Conservation (phyloP, 305 asterid species). For the Plantago lanceolata region DNA sequence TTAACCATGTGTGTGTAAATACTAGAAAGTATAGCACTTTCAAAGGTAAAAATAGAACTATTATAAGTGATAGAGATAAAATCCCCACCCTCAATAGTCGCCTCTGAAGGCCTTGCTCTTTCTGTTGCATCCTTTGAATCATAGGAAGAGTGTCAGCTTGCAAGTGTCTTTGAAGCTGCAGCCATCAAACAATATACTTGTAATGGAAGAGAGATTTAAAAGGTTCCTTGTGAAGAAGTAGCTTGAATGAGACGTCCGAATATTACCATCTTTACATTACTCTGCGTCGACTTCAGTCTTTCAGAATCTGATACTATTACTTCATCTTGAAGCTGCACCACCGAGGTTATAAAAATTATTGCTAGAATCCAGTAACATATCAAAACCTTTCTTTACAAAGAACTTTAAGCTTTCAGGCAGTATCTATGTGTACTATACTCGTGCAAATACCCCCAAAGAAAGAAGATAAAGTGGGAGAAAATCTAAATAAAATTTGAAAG, state of each 20-base stretch:
- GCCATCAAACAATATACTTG: slow-evolving; percentile 10
- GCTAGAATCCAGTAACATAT: slow-evolving; percentile 21
- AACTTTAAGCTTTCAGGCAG: too few relatives aligned
- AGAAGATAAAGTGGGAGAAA: too few relatives aligned
- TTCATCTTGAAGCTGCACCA: slow-evolving; percentile 84
- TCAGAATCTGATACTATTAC: slow-evolving; percentile 86
- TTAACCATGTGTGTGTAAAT: too few relatives aligned
- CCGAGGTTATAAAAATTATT: slow-evolving; percentile 20
- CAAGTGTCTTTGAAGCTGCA: slow-evolving; percentile 89
- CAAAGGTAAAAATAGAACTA: slow-evolving; percentile 18
- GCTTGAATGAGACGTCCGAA: slow-evolving; percentile 15
- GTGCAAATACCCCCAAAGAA: too few relatives aligned
- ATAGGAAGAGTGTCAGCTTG: slow-evolving; percentile 88
- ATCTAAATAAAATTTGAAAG: too few relatives aligned
- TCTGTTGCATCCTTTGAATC: slow-evolving; percentile 86
- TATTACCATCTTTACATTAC: slow-evolving; percentile 82
- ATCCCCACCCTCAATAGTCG: slow-evolving; percentile 76
- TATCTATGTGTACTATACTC: too few relatives aligned
- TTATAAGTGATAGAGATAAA: slow-evolving; percentile 9
- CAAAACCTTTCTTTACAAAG: not conserved
- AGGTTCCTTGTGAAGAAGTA: slow-evolving; percentile 10
- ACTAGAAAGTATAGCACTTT: not conserved
- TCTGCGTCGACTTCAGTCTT: slow-evolving; percentile 77
- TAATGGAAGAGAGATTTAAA: slow-evolving; percentile 5
- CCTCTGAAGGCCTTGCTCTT: slow-evolving; percentile 88